Evolutionary conservation across 2,329 filamentous ascomycete species (phyloP), one percentile per base, ranked within the genome.

Genomic region (Lecanosticta acicola): DNA sequence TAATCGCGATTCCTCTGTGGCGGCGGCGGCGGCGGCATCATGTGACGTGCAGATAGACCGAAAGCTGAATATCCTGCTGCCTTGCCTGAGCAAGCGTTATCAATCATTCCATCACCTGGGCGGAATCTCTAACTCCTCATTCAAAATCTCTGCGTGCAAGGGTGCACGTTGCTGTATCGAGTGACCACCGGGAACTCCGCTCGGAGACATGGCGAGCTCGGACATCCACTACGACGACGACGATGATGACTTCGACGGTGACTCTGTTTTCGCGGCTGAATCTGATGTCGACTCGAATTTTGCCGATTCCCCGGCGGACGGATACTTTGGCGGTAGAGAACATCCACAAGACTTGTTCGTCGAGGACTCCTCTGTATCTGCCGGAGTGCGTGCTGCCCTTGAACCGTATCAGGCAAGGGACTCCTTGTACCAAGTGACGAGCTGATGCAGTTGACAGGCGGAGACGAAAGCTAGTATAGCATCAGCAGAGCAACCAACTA

Each of bases 401-500:
- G 24, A 11, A 7, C 5, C 24, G 5, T 17, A 5, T 4, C 35
- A 17, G 18, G 19, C 16, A 17, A 9, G 14, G 14, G 4, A 5
- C 8, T 19, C 8, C 16, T 37, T 37, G 13, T 14, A 35, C 13
- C 5, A 19, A 9, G 17, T 5, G 10, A 19, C 9, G 11, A 3
- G 35, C 35, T 37, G 16, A 37, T 19, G 11, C n/a, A 11, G 17
- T 10, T 14, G 24, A 26, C 9, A 36, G 32, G 45, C 51, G 16
- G 46, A 49, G 3, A 36, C 50, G 3, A 59, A 61, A 36, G 54
- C 50, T 29, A 35, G 41, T n/a, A n/a, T n/a, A 46, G 59, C 53
- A 47, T 50, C 50, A 20, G 45, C 46, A 38, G 35, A 48, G 40
- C 39, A 43, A 24, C 40, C 29, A 29, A n/a, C n/a, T n/a, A n/a